A percentile compares a stretch with the other conserved stretches of the same genome.
Evolutionary conservation across 108 stramenopile genomes (phyloP).

Genomic region (Discostella pseudostelligera): DNA sequence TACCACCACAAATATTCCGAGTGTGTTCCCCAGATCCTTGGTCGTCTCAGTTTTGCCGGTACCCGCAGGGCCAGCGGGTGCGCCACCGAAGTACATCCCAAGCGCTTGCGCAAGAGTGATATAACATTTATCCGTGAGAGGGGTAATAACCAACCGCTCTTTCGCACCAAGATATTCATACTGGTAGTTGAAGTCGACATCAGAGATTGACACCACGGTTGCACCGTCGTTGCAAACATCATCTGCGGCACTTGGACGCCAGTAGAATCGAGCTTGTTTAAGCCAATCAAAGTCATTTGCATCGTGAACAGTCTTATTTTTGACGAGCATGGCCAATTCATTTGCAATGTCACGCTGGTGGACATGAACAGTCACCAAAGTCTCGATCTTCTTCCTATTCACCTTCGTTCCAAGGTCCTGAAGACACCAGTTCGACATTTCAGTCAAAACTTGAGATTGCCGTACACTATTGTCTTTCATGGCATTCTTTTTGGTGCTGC

Average conservation of each 20-base stretch:
- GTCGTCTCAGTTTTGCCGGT: slow-evolving; percentile 88
- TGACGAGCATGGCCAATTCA: slow-evolving; percentile 61
- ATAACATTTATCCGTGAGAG: slow-evolving; percentile 91
- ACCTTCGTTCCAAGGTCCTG: slow-evolving; percentile 84
- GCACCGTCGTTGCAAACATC: slow-evolving; percentile 79
- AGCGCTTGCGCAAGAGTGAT: slow-evolving; percentile 93
- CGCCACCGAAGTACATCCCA: slow-evolving; percentile 92
- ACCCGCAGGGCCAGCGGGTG: slow-evolving; percentile 92
- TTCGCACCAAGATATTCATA: slow-evolving; percentile 93
- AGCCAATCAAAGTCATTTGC: slow-evolving; percentile 93
- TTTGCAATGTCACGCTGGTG: slow-evolving; percentile 88
- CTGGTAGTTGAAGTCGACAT: slow-evolving; percentile 91
- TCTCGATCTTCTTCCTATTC: slow-evolving; percentile 90
- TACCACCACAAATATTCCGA: slow-evolving; percentile 91
- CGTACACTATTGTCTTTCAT: slow-evolving; percentile 82
- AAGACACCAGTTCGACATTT: slow-evolving; percentile 88
- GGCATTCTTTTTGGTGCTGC: slow-evolving; percentile 73
- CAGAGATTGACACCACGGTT: slow-evolving; percentile 80
- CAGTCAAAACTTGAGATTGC: slow-evolving; percentile 65
- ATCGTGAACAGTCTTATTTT: slow-evolving; percentile 72
- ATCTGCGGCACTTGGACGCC: slow-evolving; percentile 78
- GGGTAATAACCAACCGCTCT: slow-evolving; percentile 91
- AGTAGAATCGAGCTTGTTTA: slow-evolving; percentile 91
- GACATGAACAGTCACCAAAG: slow-evolving; percentile 90
- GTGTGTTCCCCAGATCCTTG: slow-evolving; percentile 85